Conservation (phyloP, 192 early-diverging fungal species). For the Umbelopsis sp. region DNA sequence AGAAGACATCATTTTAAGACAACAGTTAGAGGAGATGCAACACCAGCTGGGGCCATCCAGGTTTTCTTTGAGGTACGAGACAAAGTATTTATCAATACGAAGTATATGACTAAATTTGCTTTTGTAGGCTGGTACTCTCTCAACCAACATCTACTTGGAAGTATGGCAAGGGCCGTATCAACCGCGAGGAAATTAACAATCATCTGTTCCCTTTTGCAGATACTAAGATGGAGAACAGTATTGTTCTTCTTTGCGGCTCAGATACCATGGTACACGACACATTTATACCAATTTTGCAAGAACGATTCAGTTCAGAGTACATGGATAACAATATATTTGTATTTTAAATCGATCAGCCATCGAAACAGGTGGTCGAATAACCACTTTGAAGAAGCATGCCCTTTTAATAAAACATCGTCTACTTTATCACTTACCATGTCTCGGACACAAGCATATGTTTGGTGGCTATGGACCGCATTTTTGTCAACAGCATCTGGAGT, state of each 20-base stretch:
- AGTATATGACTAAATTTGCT: background rate
- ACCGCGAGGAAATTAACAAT: slow-evolving; percentile 33
- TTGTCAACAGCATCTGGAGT: too few relatives aligned
- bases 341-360: background rate
- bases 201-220: slow-evolving; percentile 28
- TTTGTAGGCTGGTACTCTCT: slow-evolving; percentile 6
- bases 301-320: slow-evolving; percentile 14
- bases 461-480: too few relatives aligned
- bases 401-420: too few relatives aligned
- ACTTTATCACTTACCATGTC: too few relatives aligned
- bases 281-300: slow-evolving; percentile 40
- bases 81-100: slow-evolving; percentile 17
- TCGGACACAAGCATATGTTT: too few relatives aligned
- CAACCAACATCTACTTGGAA: slow-evolving; percentile 34
- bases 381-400: too few relatives aligned
- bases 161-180: slow-evolving; percentile 37
- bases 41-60: slow-evolving; percentile 60
- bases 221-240: slow-evolving; percentile 21
- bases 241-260: slow-evolving; percentile 49
- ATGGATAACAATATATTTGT: background rate
- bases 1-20: slow-evolving; percentile 74
- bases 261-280: slow-evolving; percentile 42
- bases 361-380: too few relatives aligned
- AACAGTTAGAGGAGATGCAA: slow-evolving; percentile 64
- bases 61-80: slow-evolving; percentile 68